phyloP scores from a whole-genome alignment of 176 grass and related monocot genomes.

The Zoysia pacifica region DNA sequence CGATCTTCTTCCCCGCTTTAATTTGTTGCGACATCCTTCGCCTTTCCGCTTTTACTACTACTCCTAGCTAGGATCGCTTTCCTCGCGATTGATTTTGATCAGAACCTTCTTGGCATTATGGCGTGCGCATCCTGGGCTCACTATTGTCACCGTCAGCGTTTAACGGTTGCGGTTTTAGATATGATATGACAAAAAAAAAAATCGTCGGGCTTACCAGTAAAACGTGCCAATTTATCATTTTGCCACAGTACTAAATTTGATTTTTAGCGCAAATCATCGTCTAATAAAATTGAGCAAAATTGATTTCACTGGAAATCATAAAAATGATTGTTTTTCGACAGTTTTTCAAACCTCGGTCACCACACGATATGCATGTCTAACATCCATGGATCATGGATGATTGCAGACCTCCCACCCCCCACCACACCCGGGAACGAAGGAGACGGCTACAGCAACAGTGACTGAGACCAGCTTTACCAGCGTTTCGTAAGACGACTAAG shows the following conservation, averaged over 20 bases:
- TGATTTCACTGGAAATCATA: too few species aligned
- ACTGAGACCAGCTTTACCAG: conserved; percentile 23
- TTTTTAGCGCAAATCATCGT: too few species aligned
- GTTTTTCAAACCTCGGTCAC: neutral
- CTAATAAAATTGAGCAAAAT: too few species aligned
- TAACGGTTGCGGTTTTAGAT: too few species aligned
- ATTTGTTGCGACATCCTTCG: neutral
- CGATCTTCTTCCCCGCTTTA: neutral
- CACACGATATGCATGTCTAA: conserved; percentile 1
- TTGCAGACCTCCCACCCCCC: too few species aligned
- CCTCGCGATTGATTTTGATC: neutral
- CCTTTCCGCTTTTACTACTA: conserved; percentile 20
- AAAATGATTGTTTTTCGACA: too few species aligned
- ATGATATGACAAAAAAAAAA: too few species aligned
- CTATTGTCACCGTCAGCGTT: too few species aligned
- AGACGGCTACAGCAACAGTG: neutral
- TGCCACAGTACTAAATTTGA: too few species aligned
- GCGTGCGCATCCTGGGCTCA: neutral
- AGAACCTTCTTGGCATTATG: neutral
- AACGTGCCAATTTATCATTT: too few species aligned
- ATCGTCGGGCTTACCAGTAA: too few species aligned
- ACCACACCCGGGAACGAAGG: neutral
- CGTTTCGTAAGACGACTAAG: neutral
- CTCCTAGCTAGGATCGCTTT: neutral
- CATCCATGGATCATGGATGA: neutral